Evolutionary conservation across 164 flowering plant species (phyloP), one percentile per base, ranked within the genome.

Genomic region (Vitis rotundifolia): DNA sequence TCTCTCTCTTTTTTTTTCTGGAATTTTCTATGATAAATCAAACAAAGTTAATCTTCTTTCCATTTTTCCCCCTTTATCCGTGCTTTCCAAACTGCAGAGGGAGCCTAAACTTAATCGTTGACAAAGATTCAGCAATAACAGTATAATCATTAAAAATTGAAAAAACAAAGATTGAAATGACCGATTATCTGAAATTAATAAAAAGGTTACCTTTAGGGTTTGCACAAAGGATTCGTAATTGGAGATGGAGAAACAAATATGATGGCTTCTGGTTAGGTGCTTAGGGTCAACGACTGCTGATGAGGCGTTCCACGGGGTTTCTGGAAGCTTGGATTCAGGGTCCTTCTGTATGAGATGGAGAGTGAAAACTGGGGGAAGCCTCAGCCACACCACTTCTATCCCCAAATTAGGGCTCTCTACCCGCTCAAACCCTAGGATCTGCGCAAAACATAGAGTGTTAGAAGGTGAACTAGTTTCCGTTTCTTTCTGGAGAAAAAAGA

Each of bases 341-440:
- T 78, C 81, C 63, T 91, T 83, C 75, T 92, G 83, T 50, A 92
- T 88, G 28, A 94, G 82, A 71, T 94, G 97, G 53, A 92, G 82
- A 8, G 78, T 31, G 18, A 88, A 69, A 48, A 77, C 71, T 47
- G 84, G 67, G 6, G 78, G 77, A 3, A 88, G 71, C 8, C 76
- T 83, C 74, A 94, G 79, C 99, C 99, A 92, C 52, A 91, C 81
- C 63, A 89, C 97, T 72, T 87, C 86, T 29, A 87, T 77, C 1
- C 78, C 87, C 64, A 89, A 88, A 0, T 88, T 67, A 0, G 97
- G 95, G 63, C 73, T 78, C 77, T 94, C 96, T 0, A 90, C 69
- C 78, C 76, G 77, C 88, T 92, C 97, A 73, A 94, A 94, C 68
- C 99, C 99, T 54, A 91, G 73, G 12, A 91, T 71, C 97, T 92